phyloP scores from a whole-genome alignment of 1,284 basidiomycete genomes.

The Naganishia liquefaciens region DNA sequence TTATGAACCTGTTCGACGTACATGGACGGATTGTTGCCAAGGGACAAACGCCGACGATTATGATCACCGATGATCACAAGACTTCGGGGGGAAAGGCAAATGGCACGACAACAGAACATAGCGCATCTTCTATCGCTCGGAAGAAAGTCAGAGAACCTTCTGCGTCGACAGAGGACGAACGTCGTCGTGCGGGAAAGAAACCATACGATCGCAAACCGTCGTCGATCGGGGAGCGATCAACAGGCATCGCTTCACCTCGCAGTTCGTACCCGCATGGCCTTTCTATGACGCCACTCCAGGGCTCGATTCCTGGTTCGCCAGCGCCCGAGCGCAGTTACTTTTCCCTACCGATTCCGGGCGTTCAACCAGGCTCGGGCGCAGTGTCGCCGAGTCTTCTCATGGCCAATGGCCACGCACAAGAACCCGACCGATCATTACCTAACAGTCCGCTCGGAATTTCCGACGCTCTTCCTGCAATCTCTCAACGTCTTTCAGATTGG shows the following conservation, averaged over 20 bases:
- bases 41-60: conserved; percentile 85
- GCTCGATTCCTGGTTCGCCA: conserved; percentile 30
- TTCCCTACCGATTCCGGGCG: conserved; percentile 11
- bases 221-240: conserved; percentile 4
- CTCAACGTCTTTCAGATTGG: conserved; percentile 32
- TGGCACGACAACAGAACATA: conserved; percentile 46
- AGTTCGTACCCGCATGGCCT: conserved; percentile 23
- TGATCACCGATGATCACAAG: conserved; percentile 99
- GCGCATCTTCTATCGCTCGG: conserved; percentile 27
- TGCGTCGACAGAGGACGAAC: conserved; percentile 33
- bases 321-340: conserved; percentile 15
- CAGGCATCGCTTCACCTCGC: conserved; percentile 10
- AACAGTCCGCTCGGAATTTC: conserved; percentile 28
- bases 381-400: conserved; percentile 33
- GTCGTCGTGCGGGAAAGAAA: conserved; percentile 34
- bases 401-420: background rate
- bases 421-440: conserved; percentile 2
- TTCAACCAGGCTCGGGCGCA: conserved; percentile 30
- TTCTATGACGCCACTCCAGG: conserved; percentile 33
- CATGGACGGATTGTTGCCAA: conserved; percentile 78
- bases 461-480: conserved; percentile 31
- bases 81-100: conserved; percentile 54
- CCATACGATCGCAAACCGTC: conserved; percentile 44
- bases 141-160: conserved; percentile 28
- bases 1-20: conserved; percentile 82